Evolutionary conservation across 495 filamentous ascomycete species (phyloP).

Genomic region (Friedmanniomyces endolithicus): DNA sequence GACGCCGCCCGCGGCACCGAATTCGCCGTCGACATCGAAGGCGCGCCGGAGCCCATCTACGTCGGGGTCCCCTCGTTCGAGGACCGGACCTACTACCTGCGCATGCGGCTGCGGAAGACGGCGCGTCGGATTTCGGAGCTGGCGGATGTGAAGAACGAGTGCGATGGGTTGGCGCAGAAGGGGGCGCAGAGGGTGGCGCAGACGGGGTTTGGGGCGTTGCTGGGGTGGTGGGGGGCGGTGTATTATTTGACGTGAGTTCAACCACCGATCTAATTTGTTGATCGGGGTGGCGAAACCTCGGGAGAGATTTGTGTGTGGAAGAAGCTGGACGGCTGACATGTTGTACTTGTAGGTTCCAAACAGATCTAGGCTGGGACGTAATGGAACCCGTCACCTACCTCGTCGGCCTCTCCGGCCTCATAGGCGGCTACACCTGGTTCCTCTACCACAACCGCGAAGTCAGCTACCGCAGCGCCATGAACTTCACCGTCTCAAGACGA

Average conservation of each 20-base stretch:
- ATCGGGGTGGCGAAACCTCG: too few species aligned
- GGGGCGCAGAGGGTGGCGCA: slow-evolving; percentile 70
- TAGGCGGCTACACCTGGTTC: slow-evolving; percentile 88
- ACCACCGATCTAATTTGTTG: too few species aligned
- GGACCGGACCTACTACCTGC: slow-evolving; percentile 78
- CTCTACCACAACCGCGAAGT: slow-evolving; percentile 86
- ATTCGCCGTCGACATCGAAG: slow-evolving; percentile 76
- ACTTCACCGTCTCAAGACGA: slow-evolving; percentile 66
- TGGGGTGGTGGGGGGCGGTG: slow-evolving; percentile 69
- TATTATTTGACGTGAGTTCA: slow-evolving; percentile 67
- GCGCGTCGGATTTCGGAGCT: slow-evolving; percentile 52
- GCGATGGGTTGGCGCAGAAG: slow-evolving; percentile 62
- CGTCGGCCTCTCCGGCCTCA: slow-evolving; percentile 67
- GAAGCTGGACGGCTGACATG: too few species aligned
- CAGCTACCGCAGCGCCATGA: slow-evolving; percentile 70
- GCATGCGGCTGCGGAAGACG: slow-evolving; percentile 59
- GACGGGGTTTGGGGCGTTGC: slow-evolving; percentile 57
- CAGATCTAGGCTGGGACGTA: slow-evolving; percentile 53
- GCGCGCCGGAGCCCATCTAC: slow-evolving; percentile 52
- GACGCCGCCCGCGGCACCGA: slow-evolving; percentile 74
- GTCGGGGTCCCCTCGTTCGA: slow-evolving; percentile 77
- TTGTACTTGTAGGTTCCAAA: too few species aligned
- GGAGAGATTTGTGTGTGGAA: too few species aligned
- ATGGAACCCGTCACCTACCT: slow-evolving; percentile 90
- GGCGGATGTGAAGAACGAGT: slow-evolving; percentile 64